Evolutionary conservation across 176 grass and related monocot genomes (phyloP).

Genomic region (Miscanthus lutarioriparius): DNA sequence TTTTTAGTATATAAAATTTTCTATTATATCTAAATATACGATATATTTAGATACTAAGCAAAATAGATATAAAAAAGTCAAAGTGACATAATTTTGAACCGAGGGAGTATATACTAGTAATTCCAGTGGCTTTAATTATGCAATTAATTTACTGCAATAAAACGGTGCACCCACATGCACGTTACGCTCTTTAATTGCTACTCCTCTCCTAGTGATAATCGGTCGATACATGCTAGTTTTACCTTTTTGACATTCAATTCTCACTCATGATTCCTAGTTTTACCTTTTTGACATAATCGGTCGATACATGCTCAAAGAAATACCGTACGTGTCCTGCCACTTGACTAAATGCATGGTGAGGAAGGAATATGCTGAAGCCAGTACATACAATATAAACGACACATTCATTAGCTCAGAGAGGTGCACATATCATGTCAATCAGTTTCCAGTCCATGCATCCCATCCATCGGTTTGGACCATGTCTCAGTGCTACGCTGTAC

Average conservation of each 20-base stretch:
- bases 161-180: neutral
- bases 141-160: neutral
- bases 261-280: neutral
- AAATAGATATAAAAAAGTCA: too few species aligned
- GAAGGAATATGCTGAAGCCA: conserved; percentile 4
- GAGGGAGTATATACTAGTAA: too few species aligned
- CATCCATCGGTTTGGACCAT: conserved; percentile 27
- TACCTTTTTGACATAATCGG: neutral
- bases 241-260: neutral
- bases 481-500: conserved; percentile 17
- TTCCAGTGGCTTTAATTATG: too few species aligned
- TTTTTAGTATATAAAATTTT: too few species aligned
- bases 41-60: too few species aligned
- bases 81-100: too few species aligned
- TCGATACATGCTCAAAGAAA: neutral
- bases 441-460: conserved; percentile 32
- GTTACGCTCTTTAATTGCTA: neutral
- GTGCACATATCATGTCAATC: conserved; percentile 19
- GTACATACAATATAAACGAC: conserved; percentile 38
- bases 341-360: neutral
- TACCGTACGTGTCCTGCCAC: neutral
- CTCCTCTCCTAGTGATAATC: neutral
- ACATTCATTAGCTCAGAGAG: neutral
- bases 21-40: too few species aligned
- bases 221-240: too few species aligned